Base-by-base conservation (phyloP, 2,329 filamentous ascomycete genomes). In the Stemphylium vesicarium region DNA sequence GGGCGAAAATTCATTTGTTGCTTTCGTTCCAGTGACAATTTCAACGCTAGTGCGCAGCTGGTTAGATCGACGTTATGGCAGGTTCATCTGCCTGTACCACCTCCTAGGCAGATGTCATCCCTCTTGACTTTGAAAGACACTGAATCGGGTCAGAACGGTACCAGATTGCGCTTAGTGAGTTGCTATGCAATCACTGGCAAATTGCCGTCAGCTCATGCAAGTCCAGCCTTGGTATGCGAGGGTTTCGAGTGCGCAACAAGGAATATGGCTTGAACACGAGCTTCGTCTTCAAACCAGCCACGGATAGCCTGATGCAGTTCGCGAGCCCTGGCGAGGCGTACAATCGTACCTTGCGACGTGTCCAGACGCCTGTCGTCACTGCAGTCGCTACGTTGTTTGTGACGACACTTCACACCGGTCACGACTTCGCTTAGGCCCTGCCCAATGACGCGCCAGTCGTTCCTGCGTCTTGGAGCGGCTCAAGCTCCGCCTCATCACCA, bases 361-460 rank as follows among this genome's bases (percentile, higher is more conserved):
- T 44, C 47, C 45, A 38, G 45, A 39, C 36, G 45, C 42, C 26
- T 26, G 31, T 35, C 31, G 37, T 24, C 29, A 41, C 29, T 16
- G n/a, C 29, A 29, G 29, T 29, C 36, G 51, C 39, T 54, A 47
- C 40, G 47, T 50, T 50, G 40, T 54, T 39, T 39, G 51, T 50
- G 51, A 53, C 29, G 50, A 54, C 39, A 50, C 51, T 54, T 54
- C 51, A 54, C 51, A 26, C 42, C 50, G 24, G 43, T 39, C 50
- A 48, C 29, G 24, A 22, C 37, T 42, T 44, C 33, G 51, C 51
- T 44, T 43, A 24, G 33, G 48, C 20, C 22, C 29, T n/a, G 29
- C 38, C 51, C 51, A 54, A 54, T 54, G 46, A 54, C 35, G 29
- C 15, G 40, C 13, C 33, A 29, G 3, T 22, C 29, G 51, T 43